These are phyloP conservation scores for Kregervanrija pseudodelftensis DNA, from an alignment of 805 yeast species.

Conservation along the genomic window DNA sequence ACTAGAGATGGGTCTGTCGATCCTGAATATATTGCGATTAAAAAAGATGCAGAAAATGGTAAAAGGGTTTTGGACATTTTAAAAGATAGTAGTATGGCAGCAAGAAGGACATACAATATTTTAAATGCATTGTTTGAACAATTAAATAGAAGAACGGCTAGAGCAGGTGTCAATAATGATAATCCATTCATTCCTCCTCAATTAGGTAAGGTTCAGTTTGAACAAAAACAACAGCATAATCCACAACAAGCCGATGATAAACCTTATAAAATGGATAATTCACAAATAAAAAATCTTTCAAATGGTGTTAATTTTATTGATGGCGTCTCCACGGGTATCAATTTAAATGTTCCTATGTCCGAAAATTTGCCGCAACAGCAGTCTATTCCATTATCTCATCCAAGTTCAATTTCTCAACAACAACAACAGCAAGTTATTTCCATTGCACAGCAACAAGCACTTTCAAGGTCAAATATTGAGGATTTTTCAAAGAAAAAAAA, in stretches of 20 bases:
- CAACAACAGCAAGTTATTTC: slow-evolving; percentile 1
- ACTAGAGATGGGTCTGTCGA: slow-evolving; percentile 33
- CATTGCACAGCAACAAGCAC: background rate
- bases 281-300: background rate
- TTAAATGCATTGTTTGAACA: slow-evolving; percentile 76
- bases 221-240: slow-evolving; percentile 1
- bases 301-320: slow-evolving; percentile 29
- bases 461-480: background rate
- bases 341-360: slow-evolving; percentile 9
- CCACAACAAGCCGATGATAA: slow-evolving; percentile 6
- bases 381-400: background rate
- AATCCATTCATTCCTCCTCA: slow-evolving; percentile 23
- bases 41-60: slow-evolving; percentile 77
- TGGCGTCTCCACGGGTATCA: slow-evolving; percentile 29
- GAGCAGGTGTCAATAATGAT: slow-evolving; percentile 19
- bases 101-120: slow-evolving; percentile 71
- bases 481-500: background rate
- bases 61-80: slow-evolving; percentile 62
- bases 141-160: slow-evolving; percentile 65
- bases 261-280: background rate
- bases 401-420: slow-evolving; percentile 2
- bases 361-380: slow-evolving; percentile 13
- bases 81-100: slow-evolving; percentile 71
- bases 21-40: slow-evolving; percentile 49
- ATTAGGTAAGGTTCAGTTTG: slow-evolving; percentile 14